Percentiles rank a stretch among this genome's conserved stretches.
Conservation (phyloP, 768 basidiomycete genomes). For the Lactarius evosmus region DNA sequence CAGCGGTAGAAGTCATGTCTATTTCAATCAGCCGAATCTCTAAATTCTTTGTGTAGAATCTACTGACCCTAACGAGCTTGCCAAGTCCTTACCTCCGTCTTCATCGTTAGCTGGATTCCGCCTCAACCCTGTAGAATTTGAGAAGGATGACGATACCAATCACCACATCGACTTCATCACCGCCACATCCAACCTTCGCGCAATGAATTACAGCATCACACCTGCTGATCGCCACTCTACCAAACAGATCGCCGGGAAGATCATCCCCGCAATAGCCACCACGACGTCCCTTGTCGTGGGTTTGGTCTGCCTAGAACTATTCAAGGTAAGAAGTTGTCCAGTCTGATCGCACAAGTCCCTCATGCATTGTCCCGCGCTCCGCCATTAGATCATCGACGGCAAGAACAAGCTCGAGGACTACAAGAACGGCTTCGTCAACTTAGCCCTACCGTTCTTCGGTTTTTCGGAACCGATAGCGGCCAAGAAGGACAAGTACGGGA, state of each 20-base stretch:
- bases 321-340: constrained; percentile 61
- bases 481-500: constrained; percentile 81
- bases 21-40: neutral
- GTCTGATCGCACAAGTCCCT: neutral
- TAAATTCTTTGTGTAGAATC: constrained; percentile 16
- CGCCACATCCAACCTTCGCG: constrained; percentile 93
- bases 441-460: constrained; percentile 97
- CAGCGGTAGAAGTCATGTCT: constrained; percentile 33
- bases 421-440: constrained; percentile 98
- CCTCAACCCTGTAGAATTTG: constrained; percentile 91
- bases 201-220: constrained; percentile 89
- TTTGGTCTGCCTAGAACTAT: constrained; percentile 91
- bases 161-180: constrained; percentile 99
- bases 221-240: constrained; percentile 87
- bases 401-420: constrained; percentile 92
- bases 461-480: constrained; percentile 97
- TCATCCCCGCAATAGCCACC: constrained; percentile 99
- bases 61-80: constrained; percentile 49
- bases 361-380: neutral
- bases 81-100: constrained; percentile 77
- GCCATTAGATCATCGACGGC: constrained; percentile 80
- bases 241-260: constrained; percentile 98
- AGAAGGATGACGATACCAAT: constrained; percentile 98
- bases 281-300: constrained; percentile 96
- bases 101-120: constrained; percentile 96